These are phyloP conservation scores for Cryptococcus sp. DNA, from an alignment of 1,284 basidiomycete genomes.

Conservation along the genomic window DNA sequence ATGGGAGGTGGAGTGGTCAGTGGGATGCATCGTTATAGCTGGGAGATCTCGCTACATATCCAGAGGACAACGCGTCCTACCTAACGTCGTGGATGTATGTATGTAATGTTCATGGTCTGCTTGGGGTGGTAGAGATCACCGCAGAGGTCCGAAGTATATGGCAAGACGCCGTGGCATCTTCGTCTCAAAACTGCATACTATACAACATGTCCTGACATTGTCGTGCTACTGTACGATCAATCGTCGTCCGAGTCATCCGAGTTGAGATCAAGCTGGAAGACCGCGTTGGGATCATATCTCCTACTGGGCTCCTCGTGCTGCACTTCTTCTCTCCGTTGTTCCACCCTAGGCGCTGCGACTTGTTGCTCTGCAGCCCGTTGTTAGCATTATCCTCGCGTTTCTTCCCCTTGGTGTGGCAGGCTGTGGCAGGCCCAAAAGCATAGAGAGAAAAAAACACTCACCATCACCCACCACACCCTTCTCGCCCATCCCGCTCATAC, in stretches of 20 bases:
- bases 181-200: background rate
- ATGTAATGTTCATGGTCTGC: background rate
- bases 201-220: background rate
- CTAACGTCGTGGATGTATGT: background rate
- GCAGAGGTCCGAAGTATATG: background rate
- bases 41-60: background rate
- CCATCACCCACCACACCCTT: slow-evolving; percentile 33
- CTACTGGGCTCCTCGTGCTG: slow-evolving; percentile 35
- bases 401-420: too few relatives aligned
- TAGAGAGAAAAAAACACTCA: slow-evolving; percentile 13
- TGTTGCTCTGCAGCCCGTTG: background rate
- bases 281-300: slow-evolving; percentile 37
- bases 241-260: slow-evolving; percentile 35
- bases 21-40: background rate
- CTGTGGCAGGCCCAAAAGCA: too few relatives aligned
- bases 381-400: too few relatives aligned
- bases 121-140: too few relatives aligned
- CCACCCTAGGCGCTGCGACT: background rate
- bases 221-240: background rate
- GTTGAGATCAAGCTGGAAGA: slow-evolving; percentile 42
- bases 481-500: slow-evolving; percentile 41
- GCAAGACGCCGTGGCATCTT: too few relatives aligned
- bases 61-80: background rate
- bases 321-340: slow-evolving; percentile 2
- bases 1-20: too few relatives aligned